Conservation (phyloP, 345 rosid genomes). For the Eucalyptus cloeziana region DNA sequence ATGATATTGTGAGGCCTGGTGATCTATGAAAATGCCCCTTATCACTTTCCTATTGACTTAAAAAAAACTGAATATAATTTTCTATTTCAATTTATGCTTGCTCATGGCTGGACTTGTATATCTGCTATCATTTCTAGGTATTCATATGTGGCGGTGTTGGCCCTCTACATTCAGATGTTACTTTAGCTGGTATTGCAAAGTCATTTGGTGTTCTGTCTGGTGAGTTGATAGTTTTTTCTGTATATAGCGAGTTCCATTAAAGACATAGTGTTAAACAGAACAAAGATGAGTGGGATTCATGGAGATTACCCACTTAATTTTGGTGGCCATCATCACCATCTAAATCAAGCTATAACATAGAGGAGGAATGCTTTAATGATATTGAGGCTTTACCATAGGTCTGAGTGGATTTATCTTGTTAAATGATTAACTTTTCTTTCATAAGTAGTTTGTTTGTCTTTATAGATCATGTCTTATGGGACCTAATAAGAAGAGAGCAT, state of each 20-base stretch:
- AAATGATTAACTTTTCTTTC: neutral
- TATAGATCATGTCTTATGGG: neutral
- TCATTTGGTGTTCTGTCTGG: slow-evolving; percentile 98
- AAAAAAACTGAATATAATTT: neutral
- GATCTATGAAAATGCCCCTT: neutral
- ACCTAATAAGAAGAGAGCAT: neutral
- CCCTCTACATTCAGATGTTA: slow-evolving; percentile 90
- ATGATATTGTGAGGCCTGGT: slow-evolving; percentile 58
- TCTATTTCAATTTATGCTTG: neutral
- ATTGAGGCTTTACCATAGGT: neutral
- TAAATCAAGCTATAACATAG: neutral
- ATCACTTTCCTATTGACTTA: neutral
- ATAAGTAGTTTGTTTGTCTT: neutral
- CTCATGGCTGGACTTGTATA: neutral
- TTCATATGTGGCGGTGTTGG: slow-evolving; percentile 90
- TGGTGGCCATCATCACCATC: neutral
- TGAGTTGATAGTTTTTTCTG: slow-evolving; percentile 12
- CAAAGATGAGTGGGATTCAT: neutral
- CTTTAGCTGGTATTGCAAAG: slow-evolving; percentile 89
- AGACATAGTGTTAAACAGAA: neutral
- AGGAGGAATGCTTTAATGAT: neutral
- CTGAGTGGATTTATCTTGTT: neutral
- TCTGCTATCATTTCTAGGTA: slow-evolving; percentile 41
- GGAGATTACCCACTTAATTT: neutral
- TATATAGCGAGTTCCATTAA: neutral